Evolutionary conservation across 139 green algal species (phyloP).

Genomic region (Trebouxia sp.): DNA sequence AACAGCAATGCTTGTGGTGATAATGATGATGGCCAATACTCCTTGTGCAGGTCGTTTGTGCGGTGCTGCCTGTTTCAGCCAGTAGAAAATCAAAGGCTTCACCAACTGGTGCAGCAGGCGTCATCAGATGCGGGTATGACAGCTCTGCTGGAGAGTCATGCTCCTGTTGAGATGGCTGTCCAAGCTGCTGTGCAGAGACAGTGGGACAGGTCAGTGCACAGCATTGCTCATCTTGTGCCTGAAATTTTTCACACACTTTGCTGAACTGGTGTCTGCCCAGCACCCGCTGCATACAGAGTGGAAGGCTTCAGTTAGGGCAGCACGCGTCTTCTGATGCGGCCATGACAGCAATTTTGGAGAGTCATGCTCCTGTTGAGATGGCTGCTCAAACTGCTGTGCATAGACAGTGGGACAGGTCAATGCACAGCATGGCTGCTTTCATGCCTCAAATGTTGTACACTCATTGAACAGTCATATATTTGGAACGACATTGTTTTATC

Average conservation of each 20-base stretch:
- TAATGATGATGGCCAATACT: too few species aligned
- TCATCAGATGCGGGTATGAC: not conserved
- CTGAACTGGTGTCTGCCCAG: too few species aligned
- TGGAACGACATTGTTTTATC: too few species aligned
- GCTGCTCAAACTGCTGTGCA: not conserved
- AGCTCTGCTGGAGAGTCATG: conserved; percentile 19
- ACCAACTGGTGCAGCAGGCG: conserved; percentile 5
- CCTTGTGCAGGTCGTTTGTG: conserved; percentile 32
- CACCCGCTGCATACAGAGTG: too few species aligned
- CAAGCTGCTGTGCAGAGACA: not conserved
- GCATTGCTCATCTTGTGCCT: too few species aligned
- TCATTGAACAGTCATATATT: too few species aligned
- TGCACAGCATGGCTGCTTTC: not conserved
- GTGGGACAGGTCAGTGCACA: conserved; percentile 40
- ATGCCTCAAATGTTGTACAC: too few species aligned
- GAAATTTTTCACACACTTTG: too few species aligned
- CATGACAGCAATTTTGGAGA: conserved; percentile 6
- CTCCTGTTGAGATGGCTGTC: conserved; percentile 25
- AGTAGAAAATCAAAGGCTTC: not conserved
- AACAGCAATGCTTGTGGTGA: too few species aligned
- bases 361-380: conserved; percentile 25
- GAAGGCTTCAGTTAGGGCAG: not conserved
- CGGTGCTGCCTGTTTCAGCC: conserved; percentile 27
- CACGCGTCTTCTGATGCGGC: not conserved
- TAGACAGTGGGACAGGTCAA: not conserved